These are phyloP conservation scores for Ceratobasidium sp. DNA, from an alignment of 1,284 basidiomycete genomes.

Conservation along the genomic window DNA sequence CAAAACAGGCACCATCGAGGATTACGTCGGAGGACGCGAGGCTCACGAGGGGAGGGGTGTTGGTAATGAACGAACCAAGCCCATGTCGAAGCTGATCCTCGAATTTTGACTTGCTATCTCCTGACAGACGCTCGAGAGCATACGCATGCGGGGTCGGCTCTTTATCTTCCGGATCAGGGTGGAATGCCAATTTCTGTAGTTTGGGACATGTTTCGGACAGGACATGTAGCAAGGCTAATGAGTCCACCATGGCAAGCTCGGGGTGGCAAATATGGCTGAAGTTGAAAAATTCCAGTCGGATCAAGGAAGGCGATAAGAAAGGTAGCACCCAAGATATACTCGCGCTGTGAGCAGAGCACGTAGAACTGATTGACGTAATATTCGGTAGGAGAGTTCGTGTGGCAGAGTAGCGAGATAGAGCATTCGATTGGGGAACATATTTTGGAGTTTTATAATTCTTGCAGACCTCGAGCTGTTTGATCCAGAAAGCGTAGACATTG, in stretches of 20 bases:
- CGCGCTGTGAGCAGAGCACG: not conserved
- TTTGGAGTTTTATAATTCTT: not conserved
- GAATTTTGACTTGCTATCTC: not conserved
- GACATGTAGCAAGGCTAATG: not conserved
- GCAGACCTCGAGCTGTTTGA: not conserved
- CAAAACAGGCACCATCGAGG: not conserved
- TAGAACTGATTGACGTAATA: not conserved
- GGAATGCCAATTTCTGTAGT: not conserved
- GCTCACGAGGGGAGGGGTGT: not conserved
- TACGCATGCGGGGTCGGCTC: not conserved
- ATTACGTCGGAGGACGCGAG: not conserved
- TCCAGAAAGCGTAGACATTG: conserved; percentile 1
- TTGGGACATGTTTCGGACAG: not conserved
- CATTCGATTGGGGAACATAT: not conserved
- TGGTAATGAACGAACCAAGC: not conserved
- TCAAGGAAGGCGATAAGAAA: not conserved
- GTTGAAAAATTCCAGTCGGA: not conserved
- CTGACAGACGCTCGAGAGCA: not conserved
- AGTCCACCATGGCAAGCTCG: not conserved
- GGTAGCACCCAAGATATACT: not conserved
- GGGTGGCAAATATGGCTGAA: not conserved
- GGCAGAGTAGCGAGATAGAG: not conserved
- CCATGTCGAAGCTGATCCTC: not conserved
- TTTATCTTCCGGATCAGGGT: not conserved
- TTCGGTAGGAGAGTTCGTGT: not conserved